Evolutionary conservation across 148 eudicot genomes (phyloP), one percentile per base, ranked within the genome.

Genomic region (Tetragonia tetragonoides): DNA sequence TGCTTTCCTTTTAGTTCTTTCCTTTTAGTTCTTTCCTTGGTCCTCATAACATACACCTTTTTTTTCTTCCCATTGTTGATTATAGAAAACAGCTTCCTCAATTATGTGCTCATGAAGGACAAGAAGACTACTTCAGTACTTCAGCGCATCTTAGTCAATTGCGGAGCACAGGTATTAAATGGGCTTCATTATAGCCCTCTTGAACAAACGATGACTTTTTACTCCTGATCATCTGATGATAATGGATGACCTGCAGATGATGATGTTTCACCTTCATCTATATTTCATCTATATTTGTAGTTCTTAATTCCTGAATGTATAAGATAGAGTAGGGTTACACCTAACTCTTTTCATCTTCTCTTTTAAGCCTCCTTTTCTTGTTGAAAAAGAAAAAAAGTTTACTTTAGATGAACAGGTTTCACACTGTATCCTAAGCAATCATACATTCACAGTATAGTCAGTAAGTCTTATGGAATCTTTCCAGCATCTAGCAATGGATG

Each of bases 121-220:
- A 82, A 82, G 38, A 82, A 77, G 78, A 78, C 81, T 69, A 82
- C 81, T 47, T 82, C 81, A 39, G 40, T 75, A 62, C 54, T 82
- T 41, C 85, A 82, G 67, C 74, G 81, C 54, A 68, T 82, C 66
- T 82, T 82, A 62, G 81, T 82, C 41, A 82, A 78, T 41, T 82
- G 85, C 75, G 75, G 81, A 51, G 74, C 79, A 41, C 85, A 82
- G 85, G 85, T 82, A 53, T 14, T 47, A 8, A 28, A 24, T 61
- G 5, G 37, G 46, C 34, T 66, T 40, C 17, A 15, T 12, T 73
- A 1, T 63, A 49, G 10, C 28, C 34, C 63, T 63, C 44, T 38
- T 44, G 1, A 78, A 4, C 11, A 20, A 7, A 34, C 21, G 18
- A 16, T 34, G 14, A 20, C 21, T 24, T 42, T 72, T 72, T 34